Evolutionary conservation across 441 rosid species (phyloP), one percentile per base, ranked within the genome.

Genomic region (Mallotus japonicus): DNA sequence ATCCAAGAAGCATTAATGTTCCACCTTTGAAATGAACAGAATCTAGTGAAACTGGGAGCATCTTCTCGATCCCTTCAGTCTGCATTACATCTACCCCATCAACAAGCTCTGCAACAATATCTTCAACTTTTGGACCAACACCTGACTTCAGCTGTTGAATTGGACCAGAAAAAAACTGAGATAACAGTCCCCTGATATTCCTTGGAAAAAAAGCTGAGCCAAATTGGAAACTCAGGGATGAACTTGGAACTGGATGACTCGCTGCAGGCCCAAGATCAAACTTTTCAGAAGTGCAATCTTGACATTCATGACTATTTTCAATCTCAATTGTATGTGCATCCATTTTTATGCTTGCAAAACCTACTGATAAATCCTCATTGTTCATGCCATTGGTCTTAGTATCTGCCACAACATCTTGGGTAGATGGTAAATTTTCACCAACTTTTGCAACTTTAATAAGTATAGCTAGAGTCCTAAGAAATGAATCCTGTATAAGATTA

Each of bases 11-110:
- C 88, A 87, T 86, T 68, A 93, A 83, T 47, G 90, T 89, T 80
- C 98, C 99, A 61, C 86, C 83, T 84, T 88, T 93, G 85, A 93
- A 95, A 77, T 90, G 95, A 73, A 96, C 93, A 70, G 99, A 89
- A 86, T 96, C 99, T 77, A 96, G 85, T 69, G 86, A 89, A 78
- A 96, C 83, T 8, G 97, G 99, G 81, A 96, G 89, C 84, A 80
- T 80, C 86, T 83, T 90, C 83, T 83, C 87, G 58, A 82, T 80
- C 63, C 87, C 85, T 82, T 86, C 92, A 76, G 79, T 75, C 80
- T 87, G 88, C 75, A 80, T 82, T 76, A 79, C 78, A 83, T 87
- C 86, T 34, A 83, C 81, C 54, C 85, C 88, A 75, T 90, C 92
- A 76, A 82, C 85, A 74, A 86, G 83, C 80, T 87, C 92, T 66